Conservation (phyloP, 2,329 filamentous ascomycete genomes). For the Scytalidium sp. region DNA sequence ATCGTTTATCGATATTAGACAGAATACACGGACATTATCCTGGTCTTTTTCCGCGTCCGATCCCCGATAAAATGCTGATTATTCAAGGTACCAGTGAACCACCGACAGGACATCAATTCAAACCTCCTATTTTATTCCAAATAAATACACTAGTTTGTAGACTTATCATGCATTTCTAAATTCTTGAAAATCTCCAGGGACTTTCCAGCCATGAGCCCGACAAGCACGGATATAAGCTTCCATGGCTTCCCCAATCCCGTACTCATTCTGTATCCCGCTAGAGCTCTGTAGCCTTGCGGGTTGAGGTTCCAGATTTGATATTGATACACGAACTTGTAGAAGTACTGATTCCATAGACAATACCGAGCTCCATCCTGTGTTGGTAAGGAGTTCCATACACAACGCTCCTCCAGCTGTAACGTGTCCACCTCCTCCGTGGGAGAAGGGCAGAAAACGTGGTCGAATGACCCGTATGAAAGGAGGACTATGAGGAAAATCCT, state of each 20-base stretch:
- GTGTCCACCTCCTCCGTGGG: constrained; percentile 75
- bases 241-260: constrained; percentile 67
- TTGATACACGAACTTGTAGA: constrained; percentile 75
- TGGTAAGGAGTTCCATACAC: constrained; percentile 81
- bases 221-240: constrained; percentile 72
- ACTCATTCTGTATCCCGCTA: constrained; percentile 41
- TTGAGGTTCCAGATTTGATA: constrained; percentile 63
- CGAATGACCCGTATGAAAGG: constrained; percentile 83
- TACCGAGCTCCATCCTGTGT: constrained; percentile 74
- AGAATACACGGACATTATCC: too few relatives aligned
- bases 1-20: too few relatives aligned
- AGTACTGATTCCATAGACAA: constrained; percentile 76
- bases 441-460: constrained; percentile 73
- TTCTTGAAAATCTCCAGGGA: constrained; percentile 58
- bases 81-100: too few relatives aligned
- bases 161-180: constrained; percentile 8
- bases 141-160: not conserved
- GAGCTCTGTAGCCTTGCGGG: constrained; percentile 64
- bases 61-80: too few relatives aligned
- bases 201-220: constrained; percentile 65
- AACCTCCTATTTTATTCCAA: not conserved
- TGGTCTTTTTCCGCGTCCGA: too few relatives aligned
- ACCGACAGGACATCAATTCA: too few relatives aligned
- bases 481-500: constrained; percentile 72
- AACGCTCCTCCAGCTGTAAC: constrained; percentile 82